Conservation (phyloP, 225 moss, liverwort and hornwort species). For the Takakia lepidozioides region DNA sequence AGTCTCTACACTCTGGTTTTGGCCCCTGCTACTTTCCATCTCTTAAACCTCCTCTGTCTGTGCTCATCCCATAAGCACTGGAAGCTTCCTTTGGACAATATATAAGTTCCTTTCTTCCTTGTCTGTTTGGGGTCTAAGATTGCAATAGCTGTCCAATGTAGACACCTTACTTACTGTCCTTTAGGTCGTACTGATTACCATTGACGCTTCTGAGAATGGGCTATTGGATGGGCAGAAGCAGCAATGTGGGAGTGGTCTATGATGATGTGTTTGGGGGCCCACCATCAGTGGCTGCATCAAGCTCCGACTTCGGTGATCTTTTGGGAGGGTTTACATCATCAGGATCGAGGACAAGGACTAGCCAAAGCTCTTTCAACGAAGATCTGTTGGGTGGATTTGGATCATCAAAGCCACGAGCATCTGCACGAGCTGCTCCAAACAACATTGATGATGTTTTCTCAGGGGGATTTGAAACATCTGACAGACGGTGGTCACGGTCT, state of each 20-base stretch:
- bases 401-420: slow-evolving; percentile 31
- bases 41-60: no score
- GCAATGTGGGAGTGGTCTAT: slow-evolving; percentile 34
- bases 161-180: neutral
- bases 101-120: neutral
- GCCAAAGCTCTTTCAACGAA: slow-evolving; percentile 27
- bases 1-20: no score
- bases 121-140: neutral
- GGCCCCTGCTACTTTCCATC: no score
- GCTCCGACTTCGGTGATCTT: slow-evolving; percentile 64
- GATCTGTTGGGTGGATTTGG: slow-evolving; percentile 64
- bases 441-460: slow-evolving; percentile 47
- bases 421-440: slow-evolving; percentile 34
- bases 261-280: slow-evolving; percentile 53
- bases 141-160: neutral
- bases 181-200: slow-evolving; percentile 3
- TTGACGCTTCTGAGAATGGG: neutral
- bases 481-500: slow-evolving; percentile 16
- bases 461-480: slow-evolving; percentile 17
- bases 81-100: no score
- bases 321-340: slow-evolving; percentile 36
- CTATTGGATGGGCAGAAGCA: slow-evolving; percentile 26
- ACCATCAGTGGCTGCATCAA: slow-evolving; percentile 14
- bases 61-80: no score
- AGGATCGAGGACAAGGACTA: slow-evolving; percentile 16